These are phyloP conservation scores for Daldinia vernicosa DNA, from an alignment of 495 filamentous ascomycete species.

Conservation along the genomic window DNA sequence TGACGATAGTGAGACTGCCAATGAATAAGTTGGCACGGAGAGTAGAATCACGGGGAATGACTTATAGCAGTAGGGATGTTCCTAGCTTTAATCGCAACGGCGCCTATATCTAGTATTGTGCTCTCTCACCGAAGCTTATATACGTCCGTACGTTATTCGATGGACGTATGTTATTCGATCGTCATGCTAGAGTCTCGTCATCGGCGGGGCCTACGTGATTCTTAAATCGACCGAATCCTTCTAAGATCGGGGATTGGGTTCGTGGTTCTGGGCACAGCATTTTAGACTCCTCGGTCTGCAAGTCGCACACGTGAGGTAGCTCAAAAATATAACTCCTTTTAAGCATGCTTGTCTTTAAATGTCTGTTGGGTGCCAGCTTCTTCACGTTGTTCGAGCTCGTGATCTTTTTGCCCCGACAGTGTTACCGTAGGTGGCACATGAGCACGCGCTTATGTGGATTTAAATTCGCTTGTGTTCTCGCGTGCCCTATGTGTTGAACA, in stretches of 20 bases:
- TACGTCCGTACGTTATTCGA: not conserved
- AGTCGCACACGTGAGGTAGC: slow-evolving; percentile 3
- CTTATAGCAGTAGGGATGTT: not conserved
- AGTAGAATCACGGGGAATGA: not conserved
- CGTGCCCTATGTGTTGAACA: slow-evolving; percentile 4
- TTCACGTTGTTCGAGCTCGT: not conserved
- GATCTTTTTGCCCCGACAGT: slow-evolving; percentile 17
- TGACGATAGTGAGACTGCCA: not conserved
- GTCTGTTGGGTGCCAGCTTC: not conserved
- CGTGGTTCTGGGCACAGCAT: not conserved
- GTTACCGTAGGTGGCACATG: slow-evolving; percentile 5
- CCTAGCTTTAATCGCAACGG: not conserved
- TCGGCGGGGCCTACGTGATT: not conserved
- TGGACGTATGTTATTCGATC: not conserved
- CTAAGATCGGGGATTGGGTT: not conserved
- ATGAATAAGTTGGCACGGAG: not conserved
- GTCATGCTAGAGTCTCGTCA: not conserved
- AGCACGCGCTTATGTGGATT: not conserved
- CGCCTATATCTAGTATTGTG: not conserved
- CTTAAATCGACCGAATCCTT: not conserved
- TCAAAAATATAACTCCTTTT: not conserved
- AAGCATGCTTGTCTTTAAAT: slow-evolving; percentile 3
- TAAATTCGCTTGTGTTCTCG: not conserved
- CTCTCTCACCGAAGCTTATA: not conserved
- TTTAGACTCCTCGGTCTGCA: not conserved